Base-by-base conservation (phyloP, 768 basidiomycete genomes). In the Pisolithus sp. region DNA sequence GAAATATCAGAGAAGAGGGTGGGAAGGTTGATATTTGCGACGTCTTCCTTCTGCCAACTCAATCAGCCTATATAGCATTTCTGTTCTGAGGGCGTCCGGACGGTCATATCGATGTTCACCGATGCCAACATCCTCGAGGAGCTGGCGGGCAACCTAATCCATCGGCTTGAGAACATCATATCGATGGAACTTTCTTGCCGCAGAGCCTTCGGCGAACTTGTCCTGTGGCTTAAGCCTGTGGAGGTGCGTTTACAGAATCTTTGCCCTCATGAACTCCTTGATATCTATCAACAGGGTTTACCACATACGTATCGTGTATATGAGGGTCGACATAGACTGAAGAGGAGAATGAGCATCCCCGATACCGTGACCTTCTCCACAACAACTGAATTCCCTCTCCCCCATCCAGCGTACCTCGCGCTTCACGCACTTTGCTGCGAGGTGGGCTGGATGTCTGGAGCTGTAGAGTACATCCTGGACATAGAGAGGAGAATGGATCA, bases 71-170 rank as follows among this genome's bases (percentile, higher is more conserved):
- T 26, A 37, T 36, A 52, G 30, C 34, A 26, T 7, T 34, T 28
- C 23, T 17, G 7, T 47, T 51, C 59, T 26, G 47, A 51, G 15
- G 20, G 53, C 17, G 52, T 60, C 4, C 57, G 51, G 55, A 53
- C 59, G 2, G 52, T 68, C 28, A 30, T 68, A n/a, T 43, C 59
- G 7, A 41, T 47, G 12, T 59, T 62, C 51, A 45, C 51, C 31
- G 21, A 36, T 39, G 28, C 45, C n/a, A 30, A 36, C 34, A 26
- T 59, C 20, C 24, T 54, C 17, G 44, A 56, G 24, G 66, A 68
- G 45, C 52, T 70, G 42, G 57, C 62, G 38, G 69, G 63, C 12
- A 42, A 45, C 18, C 51, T 54, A 38, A 57, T 68, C 17, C 65
- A 70, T 56, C 59, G 53, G 31, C 43, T 53, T 24, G 46, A 55